Percentiles rank a stretch among this genome's conserved stretches.
phyloP scores from a whole-genome alignment of 371 early-diverging fungal species.

The Chytridium lagenaria region DNA sequence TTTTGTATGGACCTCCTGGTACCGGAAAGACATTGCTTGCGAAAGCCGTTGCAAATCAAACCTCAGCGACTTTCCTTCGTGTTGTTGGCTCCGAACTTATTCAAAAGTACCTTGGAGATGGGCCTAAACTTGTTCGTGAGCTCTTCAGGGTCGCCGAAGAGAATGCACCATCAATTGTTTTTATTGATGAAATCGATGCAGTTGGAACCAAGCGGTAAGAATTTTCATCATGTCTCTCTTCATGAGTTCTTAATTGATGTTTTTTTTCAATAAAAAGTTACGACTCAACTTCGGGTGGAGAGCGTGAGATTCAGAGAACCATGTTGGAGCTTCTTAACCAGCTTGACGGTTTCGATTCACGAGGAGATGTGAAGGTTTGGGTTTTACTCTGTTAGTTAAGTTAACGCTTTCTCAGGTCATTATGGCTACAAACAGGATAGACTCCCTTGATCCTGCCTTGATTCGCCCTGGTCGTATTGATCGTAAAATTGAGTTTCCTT shows the following conservation, averaged over 20 bases:
- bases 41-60: slow-evolving; percentile 99
- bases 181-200: slow-evolving; percentile 99
- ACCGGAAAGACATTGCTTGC: slow-evolving; percentile 99
- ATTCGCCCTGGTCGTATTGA: slow-evolving; percentile 99
- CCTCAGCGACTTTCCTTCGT: slow-evolving; percentile 99
- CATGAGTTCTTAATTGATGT: no score
- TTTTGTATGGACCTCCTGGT: slow-evolving; percentile 99
- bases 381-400: neutral
- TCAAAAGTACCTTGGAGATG: slow-evolving; percentile 99
- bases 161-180: slow-evolving; percentile 99
- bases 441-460: slow-evolving; percentile 98
- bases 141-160: slow-evolving; percentile 99
- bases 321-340: slow-evolving; percentile 99
- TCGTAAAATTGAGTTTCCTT: slow-evolving; percentile 99
- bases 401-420: slow-evolving; percentile 70
- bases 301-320: slow-evolving; percentile 99
- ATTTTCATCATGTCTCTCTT: no score
- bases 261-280: slow-evolving; percentile 63
- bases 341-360: slow-evolving; percentile 99
- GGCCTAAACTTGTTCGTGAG: slow-evolving; percentile 99
- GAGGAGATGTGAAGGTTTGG: slow-evolving; percentile 95
- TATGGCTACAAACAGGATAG: slow-evolving; percentile 99
- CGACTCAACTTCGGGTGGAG: slow-evolving; percentile 97
- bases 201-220: slow-evolving; percentile 93
- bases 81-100: slow-evolving; percentile 99